A percentile compares a stretch with the other conserved stretches of the same genome.
These are phyloP conservation scores for Yamadazyma sp. DNA, from an alignment of 1,139 yeast genomes.

Conservation along the genomic window DNA sequence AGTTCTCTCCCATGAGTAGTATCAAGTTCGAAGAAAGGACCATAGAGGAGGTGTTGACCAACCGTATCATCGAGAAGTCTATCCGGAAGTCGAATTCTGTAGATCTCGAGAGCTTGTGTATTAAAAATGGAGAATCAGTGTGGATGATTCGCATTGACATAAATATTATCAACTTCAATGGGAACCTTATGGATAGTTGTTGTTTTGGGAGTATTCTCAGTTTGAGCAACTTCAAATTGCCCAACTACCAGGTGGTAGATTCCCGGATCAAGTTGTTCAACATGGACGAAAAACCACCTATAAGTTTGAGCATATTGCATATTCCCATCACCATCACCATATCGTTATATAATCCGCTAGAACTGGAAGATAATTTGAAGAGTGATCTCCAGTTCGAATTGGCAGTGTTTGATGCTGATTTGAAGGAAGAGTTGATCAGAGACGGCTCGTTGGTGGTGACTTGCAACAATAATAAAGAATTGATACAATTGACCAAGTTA, in stretches of 20 bases:
- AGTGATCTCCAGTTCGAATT: constrained; percentile 61
- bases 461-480: constrained; percentile 82
- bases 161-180: constrained; percentile 86
- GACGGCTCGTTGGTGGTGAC: constrained; percentile 85
- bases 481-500: constrained; percentile 85
- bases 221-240: constrained; percentile 76
- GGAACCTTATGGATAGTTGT: constrained; percentile 87
- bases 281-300: constrained; percentile 79
- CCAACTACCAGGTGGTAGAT: constrained; percentile 76
- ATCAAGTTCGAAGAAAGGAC: constrained; percentile 71
- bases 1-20: constrained; percentile 86
- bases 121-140: constrained; percentile 85
- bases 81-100: constrained; percentile 86
- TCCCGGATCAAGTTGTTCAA: constrained; percentile 67
- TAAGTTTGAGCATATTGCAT: constrained; percentile 80
- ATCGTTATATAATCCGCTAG: constrained; percentile 72
- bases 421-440: constrained; percentile 73
- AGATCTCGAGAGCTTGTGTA: constrained; percentile 87
- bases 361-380: constrained; percentile 65
- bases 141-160: constrained; percentile 91
- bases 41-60: constrained; percentile 76
- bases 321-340: constrained; percentile 91
- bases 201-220: constrained; percentile 91
- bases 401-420: constrained; percentile 72
- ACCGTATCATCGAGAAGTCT: constrained; percentile 86